Percentiles rank a stretch among this genome's conserved stretches.
Evolutionary conservation across 1,139 yeast genomes (phyloP).

Genomic region (Saccharomycopsis hybrid): DNA sequence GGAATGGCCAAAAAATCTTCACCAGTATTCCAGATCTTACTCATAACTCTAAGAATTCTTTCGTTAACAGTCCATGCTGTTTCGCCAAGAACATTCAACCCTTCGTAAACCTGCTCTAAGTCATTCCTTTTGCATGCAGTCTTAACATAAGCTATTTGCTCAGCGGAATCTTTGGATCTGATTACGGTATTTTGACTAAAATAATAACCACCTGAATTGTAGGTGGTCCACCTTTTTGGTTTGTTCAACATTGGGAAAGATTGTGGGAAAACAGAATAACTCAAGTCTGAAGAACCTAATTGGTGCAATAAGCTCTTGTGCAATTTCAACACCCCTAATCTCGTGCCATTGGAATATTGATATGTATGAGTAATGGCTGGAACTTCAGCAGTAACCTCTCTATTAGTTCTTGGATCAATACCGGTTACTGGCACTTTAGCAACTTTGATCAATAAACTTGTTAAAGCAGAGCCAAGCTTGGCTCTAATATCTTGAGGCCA

Average conservation of each 20-base stretch:
- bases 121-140: constrained; percentile 74
- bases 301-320: constrained; percentile 64
- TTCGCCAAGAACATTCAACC: constrained; percentile 79
- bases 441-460: constrained; percentile 69
- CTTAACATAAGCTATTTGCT: constrained; percentile 78
- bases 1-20: constrained; percentile 79
- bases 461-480: constrained; percentile 74
- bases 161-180: constrained; percentile 81
- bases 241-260: constrained; percentile 85
- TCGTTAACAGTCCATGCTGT: constrained; percentile 93
- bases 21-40: constrained; percentile 84
- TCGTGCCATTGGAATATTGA: constrained; percentile 72
- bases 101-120: constrained; percentile 63
- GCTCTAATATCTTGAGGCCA: constrained; percentile 71
- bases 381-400: constrained; percentile 58
- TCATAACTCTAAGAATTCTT: constrained; percentile 58
- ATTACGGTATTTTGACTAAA: constrained; percentile 58
- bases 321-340: constrained; percentile 73
- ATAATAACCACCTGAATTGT: constrained; percentile 79
- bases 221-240: constrained; percentile 81
- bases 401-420: constrained; percentile 70
- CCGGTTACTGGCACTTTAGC: constrained; percentile 78
- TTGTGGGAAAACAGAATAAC: constrained; percentile 78
- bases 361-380: constrained; percentile 92
- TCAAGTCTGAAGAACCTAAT: constrained; percentile 60